Evolutionary conservation across 2,329 filamentous ascomycete species (phyloP).

Genomic region (Rhytidhysteron rufulum): DNA sequence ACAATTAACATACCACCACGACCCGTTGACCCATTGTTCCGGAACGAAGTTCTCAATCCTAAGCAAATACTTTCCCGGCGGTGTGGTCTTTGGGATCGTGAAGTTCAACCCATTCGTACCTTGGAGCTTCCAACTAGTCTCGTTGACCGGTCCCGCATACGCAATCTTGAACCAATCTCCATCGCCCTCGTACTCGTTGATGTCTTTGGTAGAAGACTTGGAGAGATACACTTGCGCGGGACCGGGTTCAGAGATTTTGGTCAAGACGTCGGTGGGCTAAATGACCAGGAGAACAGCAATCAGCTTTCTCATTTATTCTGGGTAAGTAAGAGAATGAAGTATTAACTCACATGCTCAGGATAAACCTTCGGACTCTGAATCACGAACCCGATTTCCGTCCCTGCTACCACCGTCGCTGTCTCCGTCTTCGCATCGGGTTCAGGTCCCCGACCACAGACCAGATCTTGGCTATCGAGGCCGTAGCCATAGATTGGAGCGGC

Average conservation of each 20-base stretch:
- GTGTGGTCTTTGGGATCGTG: slow-evolving; percentile 13
- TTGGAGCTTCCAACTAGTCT: slow-evolving; percentile 7
- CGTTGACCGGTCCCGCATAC: slow-evolving; percentile 7
- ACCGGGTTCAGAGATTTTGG: slow-evolving; percentile 13
- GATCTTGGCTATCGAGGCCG: slow-evolving; percentile 6
- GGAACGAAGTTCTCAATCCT: slow-evolving; percentile 11
- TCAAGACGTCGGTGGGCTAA: slow-evolving; percentile 8
- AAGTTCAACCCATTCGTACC: slow-evolving; percentile 10
- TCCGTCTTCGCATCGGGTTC: not conserved
- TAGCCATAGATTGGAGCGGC: slow-evolving; percentile 12
- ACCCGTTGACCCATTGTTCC: not conserved
- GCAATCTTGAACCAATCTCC: slow-evolving; percentile 19
- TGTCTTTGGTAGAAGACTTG: slow-evolving; percentile 4
- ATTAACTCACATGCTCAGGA: too few species aligned
- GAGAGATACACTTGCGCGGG: slow-evolving; percentile 17
- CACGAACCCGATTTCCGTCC: not conserved
- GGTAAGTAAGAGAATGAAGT: too few species aligned
- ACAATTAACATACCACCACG: slow-evolving; percentile 13
- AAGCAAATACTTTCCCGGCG: slow-evolving; percentile 16
- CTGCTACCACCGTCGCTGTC: not conserved
- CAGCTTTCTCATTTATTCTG: too few species aligned
- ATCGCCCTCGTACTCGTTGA: slow-evolving; percentile 12
- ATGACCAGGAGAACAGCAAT: slow-evolving; percentile 8
- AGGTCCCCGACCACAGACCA: slow-evolving; percentile 9
- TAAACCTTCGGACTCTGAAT: not conserved